A percentile compares a stretch with the other conserved stretches of the same genome.
phyloP scores from a whole-genome alignment of 2,329 filamentous ascomycete genomes.

The Colletotrichum lini region DNA sequence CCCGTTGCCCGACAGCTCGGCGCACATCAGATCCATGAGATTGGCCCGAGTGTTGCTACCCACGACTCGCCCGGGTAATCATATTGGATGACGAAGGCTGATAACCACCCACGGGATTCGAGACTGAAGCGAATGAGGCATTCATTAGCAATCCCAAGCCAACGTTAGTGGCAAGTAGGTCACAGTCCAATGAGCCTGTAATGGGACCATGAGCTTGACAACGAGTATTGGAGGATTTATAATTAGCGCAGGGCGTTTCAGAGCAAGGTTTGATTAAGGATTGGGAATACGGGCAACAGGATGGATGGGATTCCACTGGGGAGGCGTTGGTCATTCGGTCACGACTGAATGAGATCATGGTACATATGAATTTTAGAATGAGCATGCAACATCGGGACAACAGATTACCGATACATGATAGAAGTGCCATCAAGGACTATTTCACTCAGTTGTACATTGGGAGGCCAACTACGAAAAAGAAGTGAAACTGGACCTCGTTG shows the following conservation, averaged over 20 bases:
- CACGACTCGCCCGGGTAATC: no score
- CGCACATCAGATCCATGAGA: not conserved
- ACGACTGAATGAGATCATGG: constrained; percentile 27
- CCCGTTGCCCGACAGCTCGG: not conserved
- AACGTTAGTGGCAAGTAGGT: no score
- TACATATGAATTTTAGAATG: not conserved
- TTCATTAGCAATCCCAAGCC: no score
- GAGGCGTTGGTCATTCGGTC: constrained; percentile 23
- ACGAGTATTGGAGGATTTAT: not conserved
- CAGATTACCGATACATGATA: constrained; percentile 35
- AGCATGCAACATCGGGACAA: constrained; percentile 18
- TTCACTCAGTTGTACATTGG: no score
- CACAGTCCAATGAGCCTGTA: no score
- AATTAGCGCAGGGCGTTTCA: constrained; percentile 22
- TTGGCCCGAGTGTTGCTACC: no score
- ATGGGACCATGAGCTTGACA: not conserved
- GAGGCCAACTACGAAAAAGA: no score
- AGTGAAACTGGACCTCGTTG: no score
- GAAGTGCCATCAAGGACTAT: constrained; percentile 7
- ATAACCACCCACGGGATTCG: no score
- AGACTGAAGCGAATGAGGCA: no score
- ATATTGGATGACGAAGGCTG: no score
- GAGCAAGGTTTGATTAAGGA: not conserved
- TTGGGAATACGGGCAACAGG: not conserved
- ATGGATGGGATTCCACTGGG: not conserved